phyloP scores from a whole-genome alignment of 208 protist genomes.

The Crithidia expoeki region DNA sequence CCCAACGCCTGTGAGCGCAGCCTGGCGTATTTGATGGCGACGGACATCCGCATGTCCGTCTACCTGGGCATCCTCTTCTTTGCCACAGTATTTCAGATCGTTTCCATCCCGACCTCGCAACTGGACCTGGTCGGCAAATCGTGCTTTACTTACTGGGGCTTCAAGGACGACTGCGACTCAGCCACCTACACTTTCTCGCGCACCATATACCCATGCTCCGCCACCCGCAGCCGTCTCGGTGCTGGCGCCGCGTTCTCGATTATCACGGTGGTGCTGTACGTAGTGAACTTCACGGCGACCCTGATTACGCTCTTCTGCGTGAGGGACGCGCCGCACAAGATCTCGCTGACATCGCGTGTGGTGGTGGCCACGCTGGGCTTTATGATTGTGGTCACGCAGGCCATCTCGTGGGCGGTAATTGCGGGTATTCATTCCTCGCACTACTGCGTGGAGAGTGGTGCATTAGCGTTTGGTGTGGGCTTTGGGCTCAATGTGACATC shows the following conservation, averaged over 20 bases:
- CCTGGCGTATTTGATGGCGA: constrained; percentile 40
- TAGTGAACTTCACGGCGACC: constrained; percentile 34
- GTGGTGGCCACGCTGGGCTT: constrained; percentile 40
- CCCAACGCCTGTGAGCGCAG: constrained; percentile 47
- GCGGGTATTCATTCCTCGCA: constrained; percentile 38
- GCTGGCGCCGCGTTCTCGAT: constrained; percentile 68
- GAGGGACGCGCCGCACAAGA: constrained; percentile 24
- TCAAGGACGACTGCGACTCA: constrained; percentile 69
- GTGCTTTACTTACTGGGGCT: constrained; percentile 85
- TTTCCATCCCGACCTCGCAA: constrained; percentile 60
- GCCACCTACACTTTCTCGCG: constrained; percentile 42
- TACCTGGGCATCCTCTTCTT: constrained; percentile 44
- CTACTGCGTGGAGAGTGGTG: constrained; percentile 23
- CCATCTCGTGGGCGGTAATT: constrained; percentile 61
- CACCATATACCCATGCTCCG: constrained; percentile 38
- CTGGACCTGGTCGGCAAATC: constrained; percentile 35
- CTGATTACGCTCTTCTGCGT: constrained; percentile 41
- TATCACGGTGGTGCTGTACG: constrained; percentile 47
- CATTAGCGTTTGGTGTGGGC: constrained; percentile 57
- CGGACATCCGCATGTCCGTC: constrained; percentile 40
- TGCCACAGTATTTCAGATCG: constrained; percentile 42
- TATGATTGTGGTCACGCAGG: constrained; percentile 37
- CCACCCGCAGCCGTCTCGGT: constrained; percentile 37
- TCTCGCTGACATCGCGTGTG: constrained; percentile 19
- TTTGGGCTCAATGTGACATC: constrained; percentile 64